phyloP scores from a whole-genome alignment of 371 early-diverging fungal species.

The Actinomucor elegans region DNA sequence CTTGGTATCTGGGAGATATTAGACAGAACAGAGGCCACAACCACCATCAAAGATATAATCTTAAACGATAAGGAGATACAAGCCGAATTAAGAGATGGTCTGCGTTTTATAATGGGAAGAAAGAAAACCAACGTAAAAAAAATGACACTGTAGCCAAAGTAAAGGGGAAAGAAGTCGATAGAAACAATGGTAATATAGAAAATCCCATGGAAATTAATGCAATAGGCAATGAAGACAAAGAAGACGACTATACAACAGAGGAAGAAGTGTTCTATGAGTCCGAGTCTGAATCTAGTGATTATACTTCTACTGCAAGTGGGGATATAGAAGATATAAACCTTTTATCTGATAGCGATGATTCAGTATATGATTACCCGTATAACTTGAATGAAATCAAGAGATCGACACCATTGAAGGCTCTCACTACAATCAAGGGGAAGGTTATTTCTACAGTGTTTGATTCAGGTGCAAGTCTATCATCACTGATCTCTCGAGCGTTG shows the following conservation, averaged over 20 bases:
- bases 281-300: neutral
- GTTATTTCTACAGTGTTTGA: neutral
- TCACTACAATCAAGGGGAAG: neutral
- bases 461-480: neutral
- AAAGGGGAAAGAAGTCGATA: neutral
- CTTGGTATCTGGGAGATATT: too few relatives aligned
- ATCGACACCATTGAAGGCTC: neutral
- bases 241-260: neutral
- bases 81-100: neutral
- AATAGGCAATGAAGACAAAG: neutral
- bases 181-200: neutral
- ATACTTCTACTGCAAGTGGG: neutral
- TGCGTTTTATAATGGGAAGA: neutral
- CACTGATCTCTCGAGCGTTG: neutral
- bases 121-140: too few relatives aligned
- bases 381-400: neutral
- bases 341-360: neutral
- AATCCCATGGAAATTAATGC: neutral
- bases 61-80: neutral
- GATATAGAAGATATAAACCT: neutral
- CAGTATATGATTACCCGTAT: neutral
- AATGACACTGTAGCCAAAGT: too few relatives aligned
- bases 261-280: neutral
- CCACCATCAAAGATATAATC: neutral
- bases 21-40: too few relatives aligned